phyloP scores from a whole-genome alignment of 345 rosid genomes.

The Abelmoschus esculentus region DNA sequence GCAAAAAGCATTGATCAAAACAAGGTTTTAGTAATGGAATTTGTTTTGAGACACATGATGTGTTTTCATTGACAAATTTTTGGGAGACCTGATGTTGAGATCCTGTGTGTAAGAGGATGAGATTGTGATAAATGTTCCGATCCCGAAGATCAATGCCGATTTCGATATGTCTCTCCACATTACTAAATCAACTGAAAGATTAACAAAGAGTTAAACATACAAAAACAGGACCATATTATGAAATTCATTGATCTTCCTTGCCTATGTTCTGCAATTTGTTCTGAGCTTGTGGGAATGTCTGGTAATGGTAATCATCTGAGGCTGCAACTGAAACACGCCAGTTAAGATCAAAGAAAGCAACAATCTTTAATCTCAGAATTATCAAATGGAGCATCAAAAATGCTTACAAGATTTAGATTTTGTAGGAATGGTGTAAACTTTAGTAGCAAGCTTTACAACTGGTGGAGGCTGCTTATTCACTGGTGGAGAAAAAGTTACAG shows the following conservation, averaged over 20 bases:
- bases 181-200: conserved; percentile 69
- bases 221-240: neutral
- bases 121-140: conserved; percentile 62
- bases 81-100: conserved; percentile 49
- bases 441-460: conserved; percentile 30
- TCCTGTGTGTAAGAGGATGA: conserved; percentile 75
- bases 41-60: conserved; percentile 7
- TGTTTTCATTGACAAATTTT: neutral
- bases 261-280: conserved; percentile 72
- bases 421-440: conserved; percentile 29
- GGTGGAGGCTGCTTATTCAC: conserved; percentile 48
- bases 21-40: conserved; percentile 1
- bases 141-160: conserved; percentile 70
- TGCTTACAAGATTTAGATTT: conserved; percentile 22
- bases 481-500: conserved; percentile 28
- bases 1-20: conserved; percentile 17
- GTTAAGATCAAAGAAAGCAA: neutral
- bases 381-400: neutral
- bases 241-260: conserved; percentile 16
- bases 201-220: neutral
- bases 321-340: conserved; percentile 17
- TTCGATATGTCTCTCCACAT: conserved; percentile 86
- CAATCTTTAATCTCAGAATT: neutral
- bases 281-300: conserved; percentile 40
- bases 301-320: conserved; percentile 26